phyloP scores from a whole-genome alignment of 805 yeast species.

The Kodamaea neixiangensis region DNA sequence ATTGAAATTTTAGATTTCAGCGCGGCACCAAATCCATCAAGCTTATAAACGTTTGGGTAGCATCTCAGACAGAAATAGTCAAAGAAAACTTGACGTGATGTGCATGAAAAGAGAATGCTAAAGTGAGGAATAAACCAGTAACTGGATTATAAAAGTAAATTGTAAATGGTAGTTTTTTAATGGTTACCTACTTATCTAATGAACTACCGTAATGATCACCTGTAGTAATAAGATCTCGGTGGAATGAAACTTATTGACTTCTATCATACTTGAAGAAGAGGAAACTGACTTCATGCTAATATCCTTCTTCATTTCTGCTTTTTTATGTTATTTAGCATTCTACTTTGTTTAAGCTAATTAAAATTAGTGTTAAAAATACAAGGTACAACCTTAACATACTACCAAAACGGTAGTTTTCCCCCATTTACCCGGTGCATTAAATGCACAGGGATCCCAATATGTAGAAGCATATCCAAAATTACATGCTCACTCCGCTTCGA shows the following conservation, averaged over 20 bases:
- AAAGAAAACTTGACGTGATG: neutral
- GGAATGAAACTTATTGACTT: no score
- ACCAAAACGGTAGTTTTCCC: no score
- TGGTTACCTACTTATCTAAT: neutral
- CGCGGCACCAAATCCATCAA: slow-evolving; percentile 23
- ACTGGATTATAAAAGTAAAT: neutral
- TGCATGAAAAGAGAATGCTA: neutral
- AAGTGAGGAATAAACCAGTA: neutral
- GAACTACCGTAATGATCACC: neutral
- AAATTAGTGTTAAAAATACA: no score
- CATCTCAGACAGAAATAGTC: neutral
- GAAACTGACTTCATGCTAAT: no score
- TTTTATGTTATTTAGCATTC: no score
- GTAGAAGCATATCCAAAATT: neutral
- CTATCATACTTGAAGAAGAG: no score
- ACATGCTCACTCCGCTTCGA: neutral
- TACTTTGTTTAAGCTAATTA: no score
- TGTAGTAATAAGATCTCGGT: no score
- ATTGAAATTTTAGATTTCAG: slow-evolving; percentile 87
- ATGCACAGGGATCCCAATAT: neutral
- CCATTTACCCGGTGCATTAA: no score
- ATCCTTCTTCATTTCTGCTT: no score
- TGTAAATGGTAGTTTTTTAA: neutral
- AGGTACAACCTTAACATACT: no score
- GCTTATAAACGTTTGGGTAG: neutral